Percentiles rank a stretch among this genome's conserved stretches.
phyloP scores from a whole-genome alignment of 164 flowering plant species.

The Piper betle region DNA sequence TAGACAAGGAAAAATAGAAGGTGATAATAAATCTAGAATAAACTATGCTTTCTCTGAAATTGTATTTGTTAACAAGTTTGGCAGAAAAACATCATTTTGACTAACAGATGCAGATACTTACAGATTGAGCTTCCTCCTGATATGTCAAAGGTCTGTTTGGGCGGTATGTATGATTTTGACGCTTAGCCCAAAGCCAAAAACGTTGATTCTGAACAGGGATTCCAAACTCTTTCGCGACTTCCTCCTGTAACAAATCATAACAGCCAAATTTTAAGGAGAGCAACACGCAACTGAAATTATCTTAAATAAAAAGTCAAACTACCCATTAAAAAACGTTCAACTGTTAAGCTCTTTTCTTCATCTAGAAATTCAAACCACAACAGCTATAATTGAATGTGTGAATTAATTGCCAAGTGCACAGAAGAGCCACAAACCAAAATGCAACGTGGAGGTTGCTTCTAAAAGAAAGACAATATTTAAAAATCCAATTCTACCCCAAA shows the following conservation, averaged over 20 bases:
- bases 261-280: neutral
- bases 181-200: constrained; percentile 93
- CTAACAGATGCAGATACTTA: constrained; percentile 15
- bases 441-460: neutral
- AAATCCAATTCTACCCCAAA: no score
- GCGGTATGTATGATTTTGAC: constrained; percentile 91
- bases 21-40: neutral
- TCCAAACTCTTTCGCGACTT: constrained; percentile 85
- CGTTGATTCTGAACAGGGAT: constrained; percentile 80
- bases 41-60: neutral
- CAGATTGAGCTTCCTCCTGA: constrained; percentile 76
- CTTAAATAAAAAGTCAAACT: no score
- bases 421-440: no score
- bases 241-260: constrained; percentile 41
- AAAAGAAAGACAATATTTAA: neutral
- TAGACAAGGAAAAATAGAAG: constrained; percentile 13
- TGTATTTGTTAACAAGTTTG: neutral
- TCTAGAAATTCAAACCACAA: no score
- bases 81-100: neutral
- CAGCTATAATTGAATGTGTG: no score
- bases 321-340: no score
- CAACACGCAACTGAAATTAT: no score
- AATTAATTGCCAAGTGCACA: no score
- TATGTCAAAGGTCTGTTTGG: constrained; percentile 78
- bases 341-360: no score